Evolutionary conservation across 129 eudicot species (phyloP).

Genomic region (Flaveria linearis): DNA sequence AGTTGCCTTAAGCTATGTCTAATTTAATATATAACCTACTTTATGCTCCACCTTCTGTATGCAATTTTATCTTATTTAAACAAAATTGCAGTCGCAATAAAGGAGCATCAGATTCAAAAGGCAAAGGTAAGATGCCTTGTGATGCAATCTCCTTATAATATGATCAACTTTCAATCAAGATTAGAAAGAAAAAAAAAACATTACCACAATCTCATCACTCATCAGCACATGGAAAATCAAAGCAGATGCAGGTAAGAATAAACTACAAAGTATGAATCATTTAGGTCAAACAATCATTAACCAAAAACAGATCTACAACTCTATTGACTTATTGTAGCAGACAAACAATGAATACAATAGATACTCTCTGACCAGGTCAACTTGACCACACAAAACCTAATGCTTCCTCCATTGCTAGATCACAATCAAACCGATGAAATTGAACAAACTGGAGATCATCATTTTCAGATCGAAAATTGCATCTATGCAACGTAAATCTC

Average conservation of each 20-base stretch:
- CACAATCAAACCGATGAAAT: neutral
- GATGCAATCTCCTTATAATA: slow-evolving; percentile 30
- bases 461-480: neutral
- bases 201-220: neutral
- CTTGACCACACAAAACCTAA: slow-evolving; percentile 11
- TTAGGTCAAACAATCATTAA: slow-evolving; percentile 20
- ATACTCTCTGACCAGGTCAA: slow-evolving; percentile 28
- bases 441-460: neutral
- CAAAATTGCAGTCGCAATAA: slow-evolving; percentile 6
- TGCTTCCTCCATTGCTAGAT: neutral
- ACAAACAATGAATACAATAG: slow-evolving; percentile 19
- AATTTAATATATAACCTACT: slow-evolving; percentile 12
- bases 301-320: slow-evolving; percentile 8
- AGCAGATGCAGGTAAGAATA: slow-evolving; percentile 11
- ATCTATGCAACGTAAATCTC: neutral
- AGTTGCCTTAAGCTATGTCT: slow-evolving; percentile 21
- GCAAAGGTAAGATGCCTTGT: slow-evolving; percentile 1
- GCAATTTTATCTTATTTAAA: slow-evolving; percentile 10
- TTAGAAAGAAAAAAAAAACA: neutral
- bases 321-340: slow-evolving; percentile 7
- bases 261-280: slow-evolving; percentile 3
- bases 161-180: slow-evolving; percentile 8
- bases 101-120: slow-evolving; percentile 35
- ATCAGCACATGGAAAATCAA: slow-evolving; percentile 15
- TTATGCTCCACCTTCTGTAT: neutral